Conservation (phyloP, 164 flowering plant genomes). For the Berberis vulgaris region DNA sequence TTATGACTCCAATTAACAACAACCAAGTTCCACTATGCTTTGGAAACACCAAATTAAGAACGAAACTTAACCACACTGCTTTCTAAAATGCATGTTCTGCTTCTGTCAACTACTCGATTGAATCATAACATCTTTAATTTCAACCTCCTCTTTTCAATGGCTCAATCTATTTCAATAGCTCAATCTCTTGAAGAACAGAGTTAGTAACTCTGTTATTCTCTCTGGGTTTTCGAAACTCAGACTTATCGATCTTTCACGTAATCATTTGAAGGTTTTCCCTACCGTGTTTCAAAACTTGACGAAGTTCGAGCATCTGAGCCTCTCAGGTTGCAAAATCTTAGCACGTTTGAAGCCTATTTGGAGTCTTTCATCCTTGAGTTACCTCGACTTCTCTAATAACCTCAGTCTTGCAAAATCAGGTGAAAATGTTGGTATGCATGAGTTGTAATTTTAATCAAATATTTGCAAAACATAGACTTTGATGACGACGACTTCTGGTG, state of each 20-base stretch:
- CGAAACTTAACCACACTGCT: no score
- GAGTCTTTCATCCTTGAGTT: constrained; percentile 27
- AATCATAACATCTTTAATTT: no score
- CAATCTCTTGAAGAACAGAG: constrained; percentile 63
- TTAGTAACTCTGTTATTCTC: constrained; percentile 42
- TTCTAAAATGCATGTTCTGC: no score
- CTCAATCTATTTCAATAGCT: constrained; percentile 41
- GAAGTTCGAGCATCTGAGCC: constrained; percentile 41
- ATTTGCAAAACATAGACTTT: no score
- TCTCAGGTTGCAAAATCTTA: constrained; percentile 55
- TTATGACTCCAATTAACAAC: no score
- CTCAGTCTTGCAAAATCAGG: no score
- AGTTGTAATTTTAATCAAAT: no score
- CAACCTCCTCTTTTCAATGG: constrained; percentile 22
- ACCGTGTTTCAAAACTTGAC: constrained; percentile 36
- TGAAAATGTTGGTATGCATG: no score
- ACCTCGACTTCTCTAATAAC: constrained; percentile 58
- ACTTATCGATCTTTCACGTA: constrained; percentile 56
- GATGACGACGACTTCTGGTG: no score
- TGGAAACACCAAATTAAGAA: no score
- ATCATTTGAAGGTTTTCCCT: constrained; percentile 42
- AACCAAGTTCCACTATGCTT: no score
- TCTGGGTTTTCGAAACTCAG: constrained; percentile 36
- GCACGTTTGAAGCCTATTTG: constrained; percentile 39
- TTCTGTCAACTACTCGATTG: no score